phyloP scores from a whole-genome alignment of 148 eudicot species.

The Pouteria glomerata region DNA sequence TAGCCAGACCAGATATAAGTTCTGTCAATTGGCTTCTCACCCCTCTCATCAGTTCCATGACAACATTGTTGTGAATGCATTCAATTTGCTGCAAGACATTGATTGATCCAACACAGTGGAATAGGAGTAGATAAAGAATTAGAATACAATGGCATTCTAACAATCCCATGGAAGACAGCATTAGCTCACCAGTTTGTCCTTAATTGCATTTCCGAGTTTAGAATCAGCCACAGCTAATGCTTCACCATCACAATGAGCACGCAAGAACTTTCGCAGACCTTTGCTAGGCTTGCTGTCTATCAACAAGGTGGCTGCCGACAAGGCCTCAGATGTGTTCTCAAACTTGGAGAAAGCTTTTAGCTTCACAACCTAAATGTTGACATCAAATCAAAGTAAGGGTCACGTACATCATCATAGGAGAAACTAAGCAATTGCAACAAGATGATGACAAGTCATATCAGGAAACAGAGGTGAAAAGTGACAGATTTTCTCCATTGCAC shows the following conservation, averaged over 20 bases:
- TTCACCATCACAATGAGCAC: slow-evolving; percentile 79
- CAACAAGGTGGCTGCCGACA: slow-evolving; percentile 65
- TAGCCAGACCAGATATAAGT: slow-evolving; percentile 79
- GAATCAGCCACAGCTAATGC: slow-evolving; percentile 90
- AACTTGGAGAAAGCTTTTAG: slow-evolving; percentile 92
- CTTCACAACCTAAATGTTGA: slow-evolving; percentile 60
- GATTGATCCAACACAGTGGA: slow-evolving; percentile 11
- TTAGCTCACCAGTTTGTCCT: slow-evolving; percentile 76
- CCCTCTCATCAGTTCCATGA: slow-evolving; percentile 94
- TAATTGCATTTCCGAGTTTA: slow-evolving; percentile 83
- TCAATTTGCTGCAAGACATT: slow-evolving; percentile 66
- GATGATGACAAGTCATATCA: background rate
- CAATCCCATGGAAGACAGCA: background rate
- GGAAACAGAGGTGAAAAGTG: background rate
- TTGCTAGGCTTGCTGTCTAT: slow-evolving; percentile 88
- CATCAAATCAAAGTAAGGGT: slow-evolving; percentile 2
- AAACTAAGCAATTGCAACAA: background rate
- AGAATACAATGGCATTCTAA: background rate
- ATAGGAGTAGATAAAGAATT: background rate
- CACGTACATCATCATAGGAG: background rate
- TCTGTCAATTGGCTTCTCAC: slow-evolving; percentile 88
- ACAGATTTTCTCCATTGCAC: background rate
- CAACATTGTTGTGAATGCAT: slow-evolving; percentile 74
- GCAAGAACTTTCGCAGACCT: slow-evolving; percentile 78
- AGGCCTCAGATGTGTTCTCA: slow-evolving; percentile 88